These are phyloP conservation scores for Fusarium globosum DNA, from an alignment of 2,329 filamentous ascomycete genomes.

Conservation along the genomic window DNA sequence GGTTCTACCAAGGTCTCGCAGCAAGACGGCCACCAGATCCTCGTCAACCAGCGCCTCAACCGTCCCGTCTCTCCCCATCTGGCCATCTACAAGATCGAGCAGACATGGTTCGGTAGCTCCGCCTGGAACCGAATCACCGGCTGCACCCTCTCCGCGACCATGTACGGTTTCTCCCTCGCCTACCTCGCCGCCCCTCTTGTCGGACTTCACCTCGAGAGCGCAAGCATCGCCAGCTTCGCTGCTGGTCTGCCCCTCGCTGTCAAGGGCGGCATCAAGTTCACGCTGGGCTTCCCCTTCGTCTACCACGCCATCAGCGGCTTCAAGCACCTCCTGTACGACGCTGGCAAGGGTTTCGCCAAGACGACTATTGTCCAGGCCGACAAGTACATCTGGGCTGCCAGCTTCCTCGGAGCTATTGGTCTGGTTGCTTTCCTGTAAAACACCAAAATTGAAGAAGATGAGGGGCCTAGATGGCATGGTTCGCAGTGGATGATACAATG, in stretches of 20 bases:
- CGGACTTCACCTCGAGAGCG: conserved; percentile 71
- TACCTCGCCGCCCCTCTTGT: conserved; percentile 84
- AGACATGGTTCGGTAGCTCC: conserved; percentile 83
- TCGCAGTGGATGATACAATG: conserved; percentile 32
- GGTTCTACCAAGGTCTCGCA: conserved; percentile 68
- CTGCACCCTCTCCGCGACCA: conserved; percentile 72
- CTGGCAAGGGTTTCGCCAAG: conserved; percentile 63
- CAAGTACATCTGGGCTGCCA: conserved; percentile 60
- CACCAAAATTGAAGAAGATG: not conserved
- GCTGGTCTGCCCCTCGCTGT: conserved; percentile 67
- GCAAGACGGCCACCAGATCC: conserved; percentile 69
- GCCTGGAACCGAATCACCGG: conserved; percentile 88
- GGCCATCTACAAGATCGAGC: conserved; percentile 83
- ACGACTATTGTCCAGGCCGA: conserved; percentile 58
- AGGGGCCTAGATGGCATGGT: not conserved
- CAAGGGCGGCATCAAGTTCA: conserved; percentile 68
- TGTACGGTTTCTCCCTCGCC: conserved; percentile 83
- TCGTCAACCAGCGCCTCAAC: conserved; percentile 81
- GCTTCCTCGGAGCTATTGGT: conserved; percentile 56
- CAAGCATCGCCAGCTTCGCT: conserved; percentile 69
- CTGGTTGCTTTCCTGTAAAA: conserved; percentile 62
- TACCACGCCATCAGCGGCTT: conserved; percentile 68
- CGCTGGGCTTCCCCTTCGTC: conserved; percentile 67
- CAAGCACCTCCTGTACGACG: conserved; percentile 65
- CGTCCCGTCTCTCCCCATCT: conserved; percentile 90